A percentile compares a stretch with the other conserved stretches of the same genome.
Conservation (phyloP, 192 early-diverging fungal genomes). For the Umbelopsis vinacea region DNA sequence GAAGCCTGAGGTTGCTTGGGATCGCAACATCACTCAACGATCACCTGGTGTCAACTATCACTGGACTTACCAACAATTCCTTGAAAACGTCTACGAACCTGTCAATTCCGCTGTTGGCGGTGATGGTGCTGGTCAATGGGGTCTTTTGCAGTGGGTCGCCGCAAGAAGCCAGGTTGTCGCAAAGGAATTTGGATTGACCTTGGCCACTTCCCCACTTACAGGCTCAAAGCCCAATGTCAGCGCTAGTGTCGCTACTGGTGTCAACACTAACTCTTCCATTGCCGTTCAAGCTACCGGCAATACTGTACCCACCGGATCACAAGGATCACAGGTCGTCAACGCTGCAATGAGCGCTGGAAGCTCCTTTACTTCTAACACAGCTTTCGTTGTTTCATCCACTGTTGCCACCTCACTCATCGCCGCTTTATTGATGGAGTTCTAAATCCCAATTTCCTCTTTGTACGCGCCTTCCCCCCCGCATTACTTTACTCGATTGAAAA, state of each 20-base stretch:
- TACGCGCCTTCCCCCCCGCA: not conserved
- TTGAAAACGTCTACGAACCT: slow-evolving; percentile 36
- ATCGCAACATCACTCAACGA: slow-evolving; percentile 47
- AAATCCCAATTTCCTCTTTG: not conserved
- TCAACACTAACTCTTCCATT: not conserved
- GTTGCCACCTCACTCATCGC: not conserved
- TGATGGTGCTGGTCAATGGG: slow-evolving; percentile 45
- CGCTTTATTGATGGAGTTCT: not conserved
- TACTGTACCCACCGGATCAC: too few species aligned
- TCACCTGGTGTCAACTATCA: slow-evolving; percentile 50
- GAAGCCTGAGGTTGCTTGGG: slow-evolving; percentile 48
- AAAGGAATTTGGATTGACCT: slow-evolving; percentile 32
- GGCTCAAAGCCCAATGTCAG: slow-evolving; percentile 6
- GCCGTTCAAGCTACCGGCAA: not conserved
- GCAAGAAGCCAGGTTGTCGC: slow-evolving; percentile 43
- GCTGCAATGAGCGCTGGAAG: not conserved
- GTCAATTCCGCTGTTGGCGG: slow-evolving; percentile 23
- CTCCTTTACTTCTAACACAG: not conserved
- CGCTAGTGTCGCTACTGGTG: too few species aligned
- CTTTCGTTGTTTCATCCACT: not conserved
- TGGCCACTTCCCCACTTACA: slow-evolving; percentile 30
- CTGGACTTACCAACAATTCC: slow-evolving; percentile 44
- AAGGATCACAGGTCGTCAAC: too few species aligned
- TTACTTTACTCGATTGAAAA: not conserved
- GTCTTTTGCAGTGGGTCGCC: slow-evolving; percentile 51